A percentile compares a stretch with the other conserved stretches of the same genome.
Conservation (phyloP, 1,139 yeast species). For the Geotrichum restrictum region DNA sequence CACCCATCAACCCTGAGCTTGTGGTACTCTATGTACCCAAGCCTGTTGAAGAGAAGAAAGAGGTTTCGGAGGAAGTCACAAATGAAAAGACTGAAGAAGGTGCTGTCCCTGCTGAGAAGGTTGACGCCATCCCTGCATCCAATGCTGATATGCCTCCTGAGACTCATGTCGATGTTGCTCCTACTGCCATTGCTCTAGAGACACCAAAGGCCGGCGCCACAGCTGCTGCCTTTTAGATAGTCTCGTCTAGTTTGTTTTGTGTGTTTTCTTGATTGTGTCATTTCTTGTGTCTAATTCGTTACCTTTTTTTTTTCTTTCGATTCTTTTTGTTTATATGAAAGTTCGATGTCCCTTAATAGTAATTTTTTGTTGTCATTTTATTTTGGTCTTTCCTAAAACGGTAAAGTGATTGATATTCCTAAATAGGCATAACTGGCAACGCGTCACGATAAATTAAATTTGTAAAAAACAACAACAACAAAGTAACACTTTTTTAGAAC, state of each 20-base stretch:
- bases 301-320: too few relatives aligned
- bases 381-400: neutral
- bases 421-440: too few relatives aligned
- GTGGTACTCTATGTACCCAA: conserved; percentile 12
- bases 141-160: conserved; percentile 1
- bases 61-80: neutral
- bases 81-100: neutral
- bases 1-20: conserved; percentile 27
- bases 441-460: too few relatives aligned
- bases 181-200: neutral
- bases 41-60: conserved; percentile 1
- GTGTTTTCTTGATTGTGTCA: neutral
- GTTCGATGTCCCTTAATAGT: too few relatives aligned
- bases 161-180: neutral
- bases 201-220: neutral
- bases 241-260: neutral
- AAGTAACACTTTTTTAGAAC: too few relatives aligned
- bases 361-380: too few relatives aligned
- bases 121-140: neutral
- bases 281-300: too few relatives aligned
- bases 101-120: neutral
- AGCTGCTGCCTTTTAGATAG: neutral
- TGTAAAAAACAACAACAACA: too few relatives aligned
- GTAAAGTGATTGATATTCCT: neutral
- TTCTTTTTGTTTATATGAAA: too few relatives aligned